These are phyloP conservation scores for Didymella glomerata DNA, from an alignment of 2,329 filamentous ascomycete genomes.

Conservation along the genomic window DNA sequence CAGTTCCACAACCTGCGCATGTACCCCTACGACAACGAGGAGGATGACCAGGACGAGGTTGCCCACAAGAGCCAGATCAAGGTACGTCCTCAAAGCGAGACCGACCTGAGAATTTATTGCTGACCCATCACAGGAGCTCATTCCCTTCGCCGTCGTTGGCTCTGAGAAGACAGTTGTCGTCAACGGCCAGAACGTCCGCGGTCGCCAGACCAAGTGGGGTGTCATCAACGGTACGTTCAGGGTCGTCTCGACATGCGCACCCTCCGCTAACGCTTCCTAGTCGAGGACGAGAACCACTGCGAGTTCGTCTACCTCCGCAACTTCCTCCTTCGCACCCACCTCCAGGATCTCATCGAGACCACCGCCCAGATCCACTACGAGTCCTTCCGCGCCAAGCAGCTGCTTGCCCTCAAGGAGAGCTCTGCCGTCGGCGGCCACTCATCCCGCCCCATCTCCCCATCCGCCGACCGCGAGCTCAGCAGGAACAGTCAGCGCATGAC, in stretches of 20 bases:
- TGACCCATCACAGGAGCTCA: slow-evolving; percentile 73
- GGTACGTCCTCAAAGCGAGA: slow-evolving; percentile 61
- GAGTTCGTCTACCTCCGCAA: slow-evolving; percentile 98
- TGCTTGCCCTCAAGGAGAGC: slow-evolving; percentile 97
- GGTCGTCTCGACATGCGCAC: background rate
- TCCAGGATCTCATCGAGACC: slow-evolving; percentile 98
- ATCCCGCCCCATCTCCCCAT: slow-evolving; percentile 92
- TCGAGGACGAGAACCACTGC: slow-evolving; percentile 99
- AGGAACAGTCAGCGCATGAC: slow-evolving; percentile 96
- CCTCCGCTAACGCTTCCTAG: slow-evolving; percentile 52
- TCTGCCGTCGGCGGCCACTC: slow-evolving; percentile 80
- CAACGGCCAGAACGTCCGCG: slow-evolving; percentile 95
- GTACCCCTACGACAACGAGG: slow-evolving; percentile 99
- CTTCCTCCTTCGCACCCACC: slow-evolving; percentile 97
- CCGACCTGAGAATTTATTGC: slow-evolving; percentile 1
- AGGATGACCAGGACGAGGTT: slow-evolving; percentile 96
- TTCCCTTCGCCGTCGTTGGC: slow-evolving; percentile 97
- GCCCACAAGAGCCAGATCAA: slow-evolving; percentile 95
- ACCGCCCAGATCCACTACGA: slow-evolving; percentile 99
- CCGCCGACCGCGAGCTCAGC: slow-evolving; percentile 94
- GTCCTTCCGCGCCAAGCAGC: slow-evolving; percentile 99
- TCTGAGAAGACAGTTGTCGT: slow-evolving; percentile 98
- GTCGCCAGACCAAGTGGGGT: slow-evolving; percentile 98
- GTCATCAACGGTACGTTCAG: slow-evolving; percentile 76
- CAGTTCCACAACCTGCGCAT: slow-evolving; percentile 99